These are phyloP conservation scores for Quercus lobata DNA, from an alignment of 331 rosid species.

Conservation along the genomic window DNA sequence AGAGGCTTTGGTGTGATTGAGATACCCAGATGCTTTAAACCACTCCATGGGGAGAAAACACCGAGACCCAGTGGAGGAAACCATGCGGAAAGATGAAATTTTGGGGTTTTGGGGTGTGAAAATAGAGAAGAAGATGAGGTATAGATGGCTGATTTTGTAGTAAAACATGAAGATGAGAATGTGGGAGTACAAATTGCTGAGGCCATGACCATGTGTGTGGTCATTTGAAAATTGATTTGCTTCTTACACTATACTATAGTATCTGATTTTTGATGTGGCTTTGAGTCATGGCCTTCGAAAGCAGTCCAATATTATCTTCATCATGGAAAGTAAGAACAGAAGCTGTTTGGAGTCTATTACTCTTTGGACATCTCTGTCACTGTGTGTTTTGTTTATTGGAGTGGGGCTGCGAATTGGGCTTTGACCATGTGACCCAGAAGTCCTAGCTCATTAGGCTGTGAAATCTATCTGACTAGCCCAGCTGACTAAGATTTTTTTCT, in stretches of 20 bases:
- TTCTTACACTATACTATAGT: background rate
- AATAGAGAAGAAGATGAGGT: constrained; percentile 24
- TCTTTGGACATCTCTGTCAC: background rate
- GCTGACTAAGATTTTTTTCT: too few species aligned
- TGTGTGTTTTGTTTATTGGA: too few species aligned
- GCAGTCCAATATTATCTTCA: constrained; percentile 5
- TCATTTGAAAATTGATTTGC: constrained; percentile 18
- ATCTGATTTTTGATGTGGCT: background rate
- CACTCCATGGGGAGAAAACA: constrained; percentile 69
- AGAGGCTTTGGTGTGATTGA: constrained; percentile 37
- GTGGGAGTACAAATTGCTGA: constrained; percentile 41
- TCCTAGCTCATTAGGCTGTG: too few species aligned
- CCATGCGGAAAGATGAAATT: constrained; percentile 31
- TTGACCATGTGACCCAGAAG: background rate
- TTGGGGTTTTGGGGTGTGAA: constrained; percentile 26
- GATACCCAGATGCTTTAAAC: constrained; percentile 74
- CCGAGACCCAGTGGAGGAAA: constrained; percentile 45
- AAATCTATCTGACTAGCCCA: too few species aligned
- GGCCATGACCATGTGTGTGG: constrained; percentile 47
- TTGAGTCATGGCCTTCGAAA: constrained; percentile 21
- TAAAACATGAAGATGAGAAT: constrained; percentile 28
- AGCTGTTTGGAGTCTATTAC: background rate
- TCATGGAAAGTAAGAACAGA: background rate
- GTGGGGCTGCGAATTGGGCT: background rate
- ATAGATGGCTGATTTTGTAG: constrained; percentile 24